phyloP scores from a whole-genome alignment of 2,329 filamentous ascomycete species.

The Penicillium sp. region DNA sequence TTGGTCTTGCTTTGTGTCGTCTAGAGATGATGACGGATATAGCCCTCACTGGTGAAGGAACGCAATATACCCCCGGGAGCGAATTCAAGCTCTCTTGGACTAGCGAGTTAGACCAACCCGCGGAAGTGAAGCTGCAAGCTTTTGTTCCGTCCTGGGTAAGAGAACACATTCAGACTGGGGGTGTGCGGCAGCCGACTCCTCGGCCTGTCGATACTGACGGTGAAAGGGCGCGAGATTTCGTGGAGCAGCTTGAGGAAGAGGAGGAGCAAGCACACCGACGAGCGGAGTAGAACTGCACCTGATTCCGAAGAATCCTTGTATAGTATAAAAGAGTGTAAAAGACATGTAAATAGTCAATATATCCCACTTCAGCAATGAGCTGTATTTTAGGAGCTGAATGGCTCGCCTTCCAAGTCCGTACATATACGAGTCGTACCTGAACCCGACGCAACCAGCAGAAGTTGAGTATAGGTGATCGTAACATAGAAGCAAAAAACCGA shows the following conservation, averaged over 20 bases:
- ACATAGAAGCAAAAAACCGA: too few species aligned
- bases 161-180: conserved; percentile 42
- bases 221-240: conserved; percentile 36
- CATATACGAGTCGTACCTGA: too few species aligned
- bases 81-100: conserved; percentile 62
- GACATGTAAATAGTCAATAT: conserved; percentile 1
- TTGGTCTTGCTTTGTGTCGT: conserved; percentile 83
- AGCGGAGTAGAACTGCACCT: conserved; percentile 20
- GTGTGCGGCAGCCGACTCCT: conserved; percentile 37
- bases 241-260: conserved; percentile 40
- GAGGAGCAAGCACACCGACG: conserved; percentile 32
- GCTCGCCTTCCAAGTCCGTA: too few species aligned
- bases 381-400: neutral
- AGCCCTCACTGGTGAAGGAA: conserved; percentile 66
- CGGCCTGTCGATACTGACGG: conserved; percentile 26
- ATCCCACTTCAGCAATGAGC: neutral
- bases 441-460: too few species aligned
- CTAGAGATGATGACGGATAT: conserved; percentile 89
- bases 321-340: conserved; percentile 16
- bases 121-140: conserved; percentile 66
- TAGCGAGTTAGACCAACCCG: conserved; percentile 42
- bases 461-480: too few species aligned
- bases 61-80: conserved; percentile 59
- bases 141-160: conserved; percentile 79
- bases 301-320: conserved; percentile 19